phyloP scores from a whole-genome alignment of 345 rosid genomes.

The Boechera divaricarpa region DNA sequence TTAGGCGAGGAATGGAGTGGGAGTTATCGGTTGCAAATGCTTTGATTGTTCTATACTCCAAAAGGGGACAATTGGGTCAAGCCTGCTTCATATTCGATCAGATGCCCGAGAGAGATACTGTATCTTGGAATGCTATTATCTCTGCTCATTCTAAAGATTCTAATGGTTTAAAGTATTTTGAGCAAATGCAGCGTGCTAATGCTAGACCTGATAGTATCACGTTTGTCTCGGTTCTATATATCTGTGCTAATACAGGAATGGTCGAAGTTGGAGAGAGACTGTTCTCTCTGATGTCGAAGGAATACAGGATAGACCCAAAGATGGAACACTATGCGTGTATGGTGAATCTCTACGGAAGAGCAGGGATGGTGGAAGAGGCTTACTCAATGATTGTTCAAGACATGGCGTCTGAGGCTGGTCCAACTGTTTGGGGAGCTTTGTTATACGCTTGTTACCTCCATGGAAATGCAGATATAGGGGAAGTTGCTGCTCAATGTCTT shows the following conservation, averaged over 20 bases:
- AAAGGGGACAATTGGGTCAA: constrained; percentile 50
- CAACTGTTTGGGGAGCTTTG: constrained; percentile 90
- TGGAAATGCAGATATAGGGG: constrained; percentile 67
- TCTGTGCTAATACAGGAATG: constrained; percentile 72
- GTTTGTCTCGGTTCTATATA: constrained; percentile 75
- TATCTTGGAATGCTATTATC: constrained; percentile 89
- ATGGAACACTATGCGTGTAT: constrained; percentile 87
- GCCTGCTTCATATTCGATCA: constrained; percentile 64
- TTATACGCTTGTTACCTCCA: constrained; percentile 73
- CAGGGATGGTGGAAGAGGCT: constrained; percentile 69
- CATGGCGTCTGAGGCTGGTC: constrained; percentile 76
- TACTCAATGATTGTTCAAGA: constrained; percentile 56
- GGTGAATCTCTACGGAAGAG: constrained; percentile 82
- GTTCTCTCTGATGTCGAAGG: constrained; percentile 60
- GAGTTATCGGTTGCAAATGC: constrained; percentile 65
- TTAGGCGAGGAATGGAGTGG: constrained; percentile 66
- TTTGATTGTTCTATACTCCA: constrained; percentile 64
- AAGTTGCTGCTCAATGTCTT: constrained; percentile 67
- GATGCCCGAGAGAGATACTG: constrained; percentile 68
- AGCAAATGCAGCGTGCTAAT: constrained; percentile 59
- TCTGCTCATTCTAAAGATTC: constrained; percentile 61
- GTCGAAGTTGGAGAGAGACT: constrained; percentile 68
- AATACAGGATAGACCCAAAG: constrained; percentile 52
- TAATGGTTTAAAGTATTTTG: constrained; percentile 59
- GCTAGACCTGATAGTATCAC: constrained; percentile 66